Evolutionary conservation across 2,329 filamentous ascomycete genomes (phyloP).

Genomic region (Curvularia eragrostidis): DNA sequence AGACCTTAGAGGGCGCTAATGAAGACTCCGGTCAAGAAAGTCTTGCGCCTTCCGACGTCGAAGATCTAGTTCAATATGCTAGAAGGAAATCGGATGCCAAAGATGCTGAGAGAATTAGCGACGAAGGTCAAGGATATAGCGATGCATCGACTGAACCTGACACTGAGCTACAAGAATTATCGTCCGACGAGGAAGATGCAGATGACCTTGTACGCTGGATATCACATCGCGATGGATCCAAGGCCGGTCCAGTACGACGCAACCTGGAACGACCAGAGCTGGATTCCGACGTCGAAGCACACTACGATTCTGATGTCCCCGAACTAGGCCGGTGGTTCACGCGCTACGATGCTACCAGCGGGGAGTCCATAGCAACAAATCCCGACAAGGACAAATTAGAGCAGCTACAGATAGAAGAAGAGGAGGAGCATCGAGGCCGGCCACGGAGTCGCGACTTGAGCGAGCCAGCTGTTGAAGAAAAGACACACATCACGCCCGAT

Average conservation of each 20-base stretch:
- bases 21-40: conserved; percentile 39
- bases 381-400: conserved; percentile 10
- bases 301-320: conserved; percentile 33
- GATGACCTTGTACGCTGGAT: conserved; percentile 38
- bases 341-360: conserved; percentile 34
- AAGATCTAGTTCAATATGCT: conserved; percentile 39
- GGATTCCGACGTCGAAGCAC: conserved; percentile 16
- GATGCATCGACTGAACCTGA: conserved; percentile 43
- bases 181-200: conserved; percentile 27
- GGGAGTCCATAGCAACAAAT: conserved; percentile 24
- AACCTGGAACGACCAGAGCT: conserved; percentile 14
- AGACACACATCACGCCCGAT: conserved; percentile 23
- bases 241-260: conserved; percentile 30
- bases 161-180: conserved; percentile 23
- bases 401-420: not conserved
- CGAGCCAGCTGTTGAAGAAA: conserved; percentile 8
- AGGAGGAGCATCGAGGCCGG: conserved; percentile 17
- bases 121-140: conserved; percentile 25
- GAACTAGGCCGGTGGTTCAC: conserved; percentile 32
- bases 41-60: conserved; percentile 40
- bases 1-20: conserved; percentile 11
- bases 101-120: not conserved
- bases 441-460: conserved; percentile 17
- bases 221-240: conserved; percentile 29
- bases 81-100: conserved; percentile 27